Evolutionary conservation across 176 grass and related monocot genomes (phyloP).

Genomic region (Pontederia crassipes): DNA sequence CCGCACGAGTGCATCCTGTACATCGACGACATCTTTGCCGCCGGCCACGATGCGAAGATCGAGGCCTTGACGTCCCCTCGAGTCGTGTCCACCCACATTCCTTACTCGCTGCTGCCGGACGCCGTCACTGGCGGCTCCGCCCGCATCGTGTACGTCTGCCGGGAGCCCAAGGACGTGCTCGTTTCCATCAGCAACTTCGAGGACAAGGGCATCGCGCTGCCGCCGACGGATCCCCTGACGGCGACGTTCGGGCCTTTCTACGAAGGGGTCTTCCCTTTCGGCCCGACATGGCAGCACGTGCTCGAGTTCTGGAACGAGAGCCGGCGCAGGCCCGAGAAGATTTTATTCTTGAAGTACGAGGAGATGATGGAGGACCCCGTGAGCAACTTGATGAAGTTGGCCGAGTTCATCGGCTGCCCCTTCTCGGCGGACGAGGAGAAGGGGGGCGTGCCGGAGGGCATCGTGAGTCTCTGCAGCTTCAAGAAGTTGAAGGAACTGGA

Average conservation of each 20-base stretch:
- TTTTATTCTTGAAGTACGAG: conserved; percentile 34
- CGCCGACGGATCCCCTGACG: not conserved
- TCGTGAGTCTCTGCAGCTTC: conserved; percentile 25
- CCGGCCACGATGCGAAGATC: not conserved
- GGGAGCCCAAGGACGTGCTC: conserved; percentile 39
- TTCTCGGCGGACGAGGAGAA: conserved; percentile 10
- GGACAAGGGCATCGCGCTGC: not conserved
- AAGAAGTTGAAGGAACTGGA: conserved; percentile 1
- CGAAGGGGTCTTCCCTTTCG: not conserved
- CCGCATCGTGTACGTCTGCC: conserved; percentile 26
- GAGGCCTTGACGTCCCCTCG: conserved; percentile 4
- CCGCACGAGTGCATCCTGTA: conserved; percentile 29
- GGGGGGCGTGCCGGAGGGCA: not conserved
- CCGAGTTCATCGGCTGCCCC: conserved; percentile 20
- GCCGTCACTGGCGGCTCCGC: not conserved
- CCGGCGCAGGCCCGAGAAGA: not conserved
- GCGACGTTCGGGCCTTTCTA: not conserved
- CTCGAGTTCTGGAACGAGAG: conserved; percentile 20
- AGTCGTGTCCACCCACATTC: conserved; percentile 25
- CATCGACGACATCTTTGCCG: conserved; percentile 1
- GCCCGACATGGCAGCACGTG: conserved; percentile 29
- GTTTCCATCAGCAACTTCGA: conserved; percentile 22
- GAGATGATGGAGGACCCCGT: conserved; percentile 15
- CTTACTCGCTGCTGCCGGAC: conserved; percentile 25
- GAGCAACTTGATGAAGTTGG: conserved; percentile 8